Evolutionary conservation across 2,329 filamentous ascomycete species (phyloP), one percentile per base, ranked within the genome.

Genomic region (Thelonectria olida): DNA sequence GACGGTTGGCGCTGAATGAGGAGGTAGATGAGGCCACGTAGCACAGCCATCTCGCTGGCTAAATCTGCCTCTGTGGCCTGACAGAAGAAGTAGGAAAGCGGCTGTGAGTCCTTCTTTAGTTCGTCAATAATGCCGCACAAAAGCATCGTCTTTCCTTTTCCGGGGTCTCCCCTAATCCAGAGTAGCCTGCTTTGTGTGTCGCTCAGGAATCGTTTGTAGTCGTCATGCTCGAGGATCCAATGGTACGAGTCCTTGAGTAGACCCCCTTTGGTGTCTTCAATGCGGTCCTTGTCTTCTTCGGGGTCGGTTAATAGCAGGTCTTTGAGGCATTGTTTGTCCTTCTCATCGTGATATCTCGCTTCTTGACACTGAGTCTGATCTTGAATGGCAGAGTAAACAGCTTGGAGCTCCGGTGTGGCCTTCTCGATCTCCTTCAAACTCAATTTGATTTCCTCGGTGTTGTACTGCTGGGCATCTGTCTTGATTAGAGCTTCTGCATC

Each of bases 1-100:
- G 15, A 13, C 9, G 31, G 31, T 7, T 10, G 7, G 31, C 15
- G 31, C 9, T 34, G 31, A 15, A 34, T 34, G 31, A 34, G 31
- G 12, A 34, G 31, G 31, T 34, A 34, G 31, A 34, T 34, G 8
- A 34, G 31, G 12, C 31, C 31, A 4, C 31, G 31, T 13, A 34
- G 31, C 31, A 34, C 31, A 34, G 31, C 31, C 31, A 15, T 34
- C 12, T 34, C 31, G 31, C 31, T 34, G 31, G 10, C 12, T 15
- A 13, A 15, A 15, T 34, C 31, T 4, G 9, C 7, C 31, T 34
- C 12, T 15, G 31, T 10, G 31, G 31, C 31, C 31, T 34, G 31
- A 48, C 55, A 58, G 10, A 58, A 58, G 34, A 49, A 59, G 19
- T 54, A 59, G 4, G 49, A 48, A 9, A 49, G 10, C 1, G 27